phyloP scores from a whole-genome alignment of 1,284 basidiomycete genomes.

The Spongispora temasekensis region DNA sequence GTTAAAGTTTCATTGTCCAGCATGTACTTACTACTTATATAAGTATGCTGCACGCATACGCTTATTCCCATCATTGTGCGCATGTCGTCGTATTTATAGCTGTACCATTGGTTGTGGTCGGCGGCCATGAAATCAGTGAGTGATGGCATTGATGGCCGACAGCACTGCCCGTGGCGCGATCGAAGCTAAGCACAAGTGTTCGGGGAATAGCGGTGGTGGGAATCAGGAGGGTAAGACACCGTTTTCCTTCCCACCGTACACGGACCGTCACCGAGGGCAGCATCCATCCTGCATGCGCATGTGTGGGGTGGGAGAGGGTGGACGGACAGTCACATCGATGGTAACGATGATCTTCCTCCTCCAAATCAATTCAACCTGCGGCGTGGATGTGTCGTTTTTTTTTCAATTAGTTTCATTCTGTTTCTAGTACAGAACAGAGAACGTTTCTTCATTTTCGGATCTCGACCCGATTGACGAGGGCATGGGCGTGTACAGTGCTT shows the following conservation, averaged over 20 bases:
- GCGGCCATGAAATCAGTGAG: constrained; percentile 16
- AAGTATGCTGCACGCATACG: constrained; percentile 42
- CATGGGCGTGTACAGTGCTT: not conserved
- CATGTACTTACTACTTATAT: constrained; percentile 58
- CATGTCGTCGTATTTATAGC: constrained; percentile 4
- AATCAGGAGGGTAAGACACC: constrained; percentile 23
- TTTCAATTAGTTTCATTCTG: constrained; percentile 10
- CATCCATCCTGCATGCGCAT: constrained; percentile 18
- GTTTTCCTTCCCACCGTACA: constrained; percentile 23
- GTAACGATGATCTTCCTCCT: too few species aligned
- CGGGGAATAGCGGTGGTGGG: constrained; percentile 14
- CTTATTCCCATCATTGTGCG: constrained; percentile 13
- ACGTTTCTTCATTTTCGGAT: constrained; percentile 32
- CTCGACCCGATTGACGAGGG: constrained; percentile 5
- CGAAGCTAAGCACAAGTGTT: constrained; percentile 1
- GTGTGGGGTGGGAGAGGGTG: too few species aligned
- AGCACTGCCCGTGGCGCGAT: constrained; percentile 4
- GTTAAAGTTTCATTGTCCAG: constrained; percentile 62
- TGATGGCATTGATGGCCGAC: constrained; percentile 6
- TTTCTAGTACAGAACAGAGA: too few species aligned
- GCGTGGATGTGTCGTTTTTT: constrained; percentile 8
- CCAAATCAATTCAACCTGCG: too few species aligned
- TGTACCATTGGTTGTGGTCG: constrained; percentile 41
- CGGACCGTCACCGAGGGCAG: constrained; percentile 5
- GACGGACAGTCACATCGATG: too few species aligned